A percentile compares a stretch with the other conserved stretches of the same genome.
Conservation (phyloP, 2,329 filamentous ascomycete species). For the Nemania sp. region DNA sequence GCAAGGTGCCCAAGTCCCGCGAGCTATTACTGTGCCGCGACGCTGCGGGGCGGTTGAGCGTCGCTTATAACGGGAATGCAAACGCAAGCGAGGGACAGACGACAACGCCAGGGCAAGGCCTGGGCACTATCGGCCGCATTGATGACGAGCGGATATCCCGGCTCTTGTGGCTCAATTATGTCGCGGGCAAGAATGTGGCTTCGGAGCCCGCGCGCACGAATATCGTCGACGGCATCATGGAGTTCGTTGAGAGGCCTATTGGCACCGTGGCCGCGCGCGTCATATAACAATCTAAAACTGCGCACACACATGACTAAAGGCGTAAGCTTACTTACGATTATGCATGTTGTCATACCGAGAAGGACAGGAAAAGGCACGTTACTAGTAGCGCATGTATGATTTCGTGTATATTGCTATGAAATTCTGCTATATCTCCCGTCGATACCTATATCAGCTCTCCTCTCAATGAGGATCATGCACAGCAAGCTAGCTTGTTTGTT, state of each 20-base stretch:
- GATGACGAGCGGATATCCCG: constrained; percentile 78
- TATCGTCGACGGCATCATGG: constrained; percentile 85
- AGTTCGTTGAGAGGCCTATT: constrained; percentile 83
- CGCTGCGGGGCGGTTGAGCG: constrained; percentile 64
- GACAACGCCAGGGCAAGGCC: constrained; percentile 50
- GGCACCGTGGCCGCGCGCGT: constrained; percentile 86
- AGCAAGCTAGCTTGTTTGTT: too few species aligned
- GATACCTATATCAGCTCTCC: too few species aligned
- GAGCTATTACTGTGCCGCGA: constrained; percentile 76
- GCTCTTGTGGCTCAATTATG: constrained; percentile 85
- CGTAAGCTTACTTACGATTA: too few species aligned
- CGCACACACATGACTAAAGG: too few species aligned
- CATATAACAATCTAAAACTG: too few species aligned
- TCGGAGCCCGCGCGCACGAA: constrained; percentile 79
- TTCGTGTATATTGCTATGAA: too few species aligned
- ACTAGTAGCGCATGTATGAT: too few species aligned
- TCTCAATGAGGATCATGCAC: too few species aligned
- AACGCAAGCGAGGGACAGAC: too few species aligned
- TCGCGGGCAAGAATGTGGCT: constrained; percentile 83
- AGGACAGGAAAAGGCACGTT: too few species aligned
- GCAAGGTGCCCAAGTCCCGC: constrained; percentile 77
- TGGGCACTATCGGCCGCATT: constrained; percentile 69
- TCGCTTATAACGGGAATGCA: constrained; percentile 71
- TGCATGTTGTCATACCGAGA: too few species aligned
- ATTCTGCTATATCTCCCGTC: too few species aligned